These are phyloP conservation scores for Patellifolia procumbens DNA, from an alignment of 179 eudicot species.

Conservation along the genomic window DNA sequence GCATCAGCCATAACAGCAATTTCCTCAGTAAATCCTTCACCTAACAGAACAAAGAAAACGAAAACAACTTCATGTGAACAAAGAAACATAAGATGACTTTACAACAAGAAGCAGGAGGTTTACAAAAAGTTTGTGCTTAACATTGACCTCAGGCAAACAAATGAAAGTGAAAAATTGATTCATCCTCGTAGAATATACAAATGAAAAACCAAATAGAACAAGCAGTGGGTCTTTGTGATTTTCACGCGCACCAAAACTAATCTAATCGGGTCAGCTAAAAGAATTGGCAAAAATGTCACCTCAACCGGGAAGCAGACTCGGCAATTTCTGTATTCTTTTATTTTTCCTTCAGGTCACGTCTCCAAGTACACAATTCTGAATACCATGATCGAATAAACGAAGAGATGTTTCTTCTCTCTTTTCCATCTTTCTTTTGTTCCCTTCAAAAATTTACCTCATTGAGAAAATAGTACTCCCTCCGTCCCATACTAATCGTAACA, in stretches of 20 bases:
- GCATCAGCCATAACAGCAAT: conserved; percentile 49
- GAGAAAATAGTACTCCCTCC: no score
- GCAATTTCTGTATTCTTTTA: background rate
- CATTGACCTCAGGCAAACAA: background rate
- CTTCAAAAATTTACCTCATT: background rate
- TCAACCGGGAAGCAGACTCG: background rate
- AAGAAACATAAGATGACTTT: background rate
- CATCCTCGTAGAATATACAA: background rate
- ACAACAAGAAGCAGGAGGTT: background rate
- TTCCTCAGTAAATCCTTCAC: conserved; percentile 30
- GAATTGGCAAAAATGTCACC: background rate
- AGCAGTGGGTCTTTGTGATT: background rate
- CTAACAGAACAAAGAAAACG: conserved; percentile 24
- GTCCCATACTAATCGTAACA: no score
- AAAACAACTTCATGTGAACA: conserved; percentile 4
- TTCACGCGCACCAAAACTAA: background rate
- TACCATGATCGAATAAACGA: background rate
- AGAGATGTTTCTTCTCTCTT: background rate
- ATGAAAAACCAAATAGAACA: background rate
- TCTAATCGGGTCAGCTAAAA: background rate
- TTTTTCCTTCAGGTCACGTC: background rate
- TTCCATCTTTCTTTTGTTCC: background rate
- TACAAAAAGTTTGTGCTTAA: background rate
- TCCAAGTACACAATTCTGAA: background rate
- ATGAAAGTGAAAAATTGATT: background rate